phyloP scores from a whole-genome alignment of 1,139 yeast species.

The Kurtzmaniella quercitrusa region DNA sequence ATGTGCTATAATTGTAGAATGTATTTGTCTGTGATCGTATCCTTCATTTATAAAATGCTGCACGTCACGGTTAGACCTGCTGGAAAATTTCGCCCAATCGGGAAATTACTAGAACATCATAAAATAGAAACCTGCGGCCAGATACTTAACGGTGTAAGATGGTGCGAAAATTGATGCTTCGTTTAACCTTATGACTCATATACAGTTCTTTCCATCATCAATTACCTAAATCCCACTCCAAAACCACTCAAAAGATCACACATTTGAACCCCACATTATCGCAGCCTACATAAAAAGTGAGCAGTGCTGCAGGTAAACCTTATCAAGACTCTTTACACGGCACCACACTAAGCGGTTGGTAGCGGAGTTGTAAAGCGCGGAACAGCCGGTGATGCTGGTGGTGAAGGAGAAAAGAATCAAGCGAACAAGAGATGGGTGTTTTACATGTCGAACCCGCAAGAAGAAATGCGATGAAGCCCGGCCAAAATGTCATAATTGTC shows the following conservation, averaged over 20 bases:
- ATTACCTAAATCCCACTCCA: no score
- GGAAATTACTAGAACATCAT: no score
- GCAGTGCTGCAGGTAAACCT: neutral
- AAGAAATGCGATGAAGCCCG: slow-evolving; percentile 46
- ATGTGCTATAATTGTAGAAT: neutral
- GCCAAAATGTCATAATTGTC: slow-evolving; percentile 37
- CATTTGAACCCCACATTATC: neutral
- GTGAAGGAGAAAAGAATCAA: neutral
- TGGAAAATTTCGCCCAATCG: neutral
- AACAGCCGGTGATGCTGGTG: neutral
- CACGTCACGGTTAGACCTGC: neutral
- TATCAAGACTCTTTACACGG: neutral
- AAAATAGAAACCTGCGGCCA: no score
- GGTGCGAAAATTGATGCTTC: no score
- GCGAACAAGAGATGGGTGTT: slow-evolving; percentile 41
- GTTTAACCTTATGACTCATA: no score
- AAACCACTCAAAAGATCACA: neutral
- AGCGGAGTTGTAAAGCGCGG: neutral
- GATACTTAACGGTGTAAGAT: no score
- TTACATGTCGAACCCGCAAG: slow-evolving; percentile 45
- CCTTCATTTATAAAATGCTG: neutral
- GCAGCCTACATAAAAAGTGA: neutral
- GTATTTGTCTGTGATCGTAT: neutral
- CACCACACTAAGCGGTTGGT: neutral
- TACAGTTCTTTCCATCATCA: no score